Conservation (phyloP, 2,329 filamentous ascomycete species). For the Leptosphaerulina australis region DNA sequence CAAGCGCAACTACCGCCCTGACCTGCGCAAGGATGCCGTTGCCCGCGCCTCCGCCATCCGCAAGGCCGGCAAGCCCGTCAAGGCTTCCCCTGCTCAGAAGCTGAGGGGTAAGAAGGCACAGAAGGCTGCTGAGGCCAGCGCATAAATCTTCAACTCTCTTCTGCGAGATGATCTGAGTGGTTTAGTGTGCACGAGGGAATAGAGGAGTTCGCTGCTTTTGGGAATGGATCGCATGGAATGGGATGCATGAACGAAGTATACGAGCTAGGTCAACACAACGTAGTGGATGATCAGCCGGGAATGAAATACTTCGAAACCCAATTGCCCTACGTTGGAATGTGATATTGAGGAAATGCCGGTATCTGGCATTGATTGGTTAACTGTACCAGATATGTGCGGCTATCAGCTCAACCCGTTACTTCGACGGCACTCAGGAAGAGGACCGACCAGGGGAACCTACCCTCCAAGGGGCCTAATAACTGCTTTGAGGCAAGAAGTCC, state of each 20-base stretch:
- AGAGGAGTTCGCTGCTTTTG: slow-evolving; percentile 14
- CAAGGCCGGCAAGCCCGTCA: slow-evolving; percentile 76
- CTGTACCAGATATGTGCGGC: no score
- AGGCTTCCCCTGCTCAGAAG: slow-evolving; percentile 76
- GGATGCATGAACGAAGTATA: slow-evolving; percentile 23
- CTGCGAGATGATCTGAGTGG: neutral
- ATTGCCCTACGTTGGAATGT: no score
- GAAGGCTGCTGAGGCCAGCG: slow-evolving; percentile 60
- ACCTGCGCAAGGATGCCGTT: slow-evolving; percentile 68
- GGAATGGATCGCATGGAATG: slow-evolving; percentile 16
- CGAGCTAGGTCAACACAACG: slow-evolving; percentile 20
- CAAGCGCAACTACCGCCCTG: slow-evolving; percentile 78
- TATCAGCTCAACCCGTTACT: no score
- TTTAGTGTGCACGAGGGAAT: neutral
- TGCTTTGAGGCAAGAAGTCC: no score
- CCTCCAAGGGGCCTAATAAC: no score
- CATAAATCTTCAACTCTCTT: slow-evolving; percentile 31
- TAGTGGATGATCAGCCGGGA: slow-evolving; percentile 20
- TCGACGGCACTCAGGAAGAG: no score
- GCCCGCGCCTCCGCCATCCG: slow-evolving; percentile 86
- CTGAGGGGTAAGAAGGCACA: slow-evolving; percentile 78
- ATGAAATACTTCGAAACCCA: slow-evolving; percentile 30
- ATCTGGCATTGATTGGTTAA: no score
- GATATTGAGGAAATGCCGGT: no score
- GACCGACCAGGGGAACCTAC: no score